Evolutionary conservation across 805 yeast genomes (phyloP).

Genomic region (Debaryomyces tyrocola): DNA sequence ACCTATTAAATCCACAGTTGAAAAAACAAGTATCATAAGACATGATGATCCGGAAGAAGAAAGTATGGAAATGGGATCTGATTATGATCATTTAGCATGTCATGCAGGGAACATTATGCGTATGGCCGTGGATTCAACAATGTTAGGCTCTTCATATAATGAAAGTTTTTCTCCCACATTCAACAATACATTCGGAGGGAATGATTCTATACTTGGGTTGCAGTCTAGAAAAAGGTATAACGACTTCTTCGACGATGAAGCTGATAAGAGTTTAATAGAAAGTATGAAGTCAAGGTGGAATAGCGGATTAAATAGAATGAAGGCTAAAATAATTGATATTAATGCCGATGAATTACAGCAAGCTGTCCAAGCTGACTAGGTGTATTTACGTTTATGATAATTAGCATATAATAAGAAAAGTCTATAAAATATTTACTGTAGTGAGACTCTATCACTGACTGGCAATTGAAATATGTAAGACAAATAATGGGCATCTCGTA

Average conservation of each 20-base stretch:
- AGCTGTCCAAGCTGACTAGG: slow-evolving; percentile 19
- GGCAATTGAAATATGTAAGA: slow-evolving; percentile 12
- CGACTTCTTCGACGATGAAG: slow-evolving; percentile 16
- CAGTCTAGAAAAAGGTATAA: slow-evolving; percentile 12
- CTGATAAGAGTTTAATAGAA: slow-evolving; percentile 21
- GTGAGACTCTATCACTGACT: not conserved
- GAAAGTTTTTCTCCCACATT: slow-evolving; percentile 37
- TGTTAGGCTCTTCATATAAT: slow-evolving; percentile 42
- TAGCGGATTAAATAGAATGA: slow-evolving; percentile 9
- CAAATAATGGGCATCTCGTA: slow-evolving; percentile 25
- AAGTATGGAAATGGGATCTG: slow-evolving; percentile 19
- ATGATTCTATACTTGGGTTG: slow-evolving; percentile 24
- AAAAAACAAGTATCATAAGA: not conserved
- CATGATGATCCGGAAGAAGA: slow-evolving; percentile 2
- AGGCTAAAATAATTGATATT: slow-evolving; percentile 31
- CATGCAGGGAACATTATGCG: slow-evolving; percentile 47
- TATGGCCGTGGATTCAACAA: slow-evolving; percentile 49
- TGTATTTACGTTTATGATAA: not conserved
- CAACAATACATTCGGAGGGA: slow-evolving; percentile 23
- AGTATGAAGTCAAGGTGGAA: slow-evolving; percentile 13
- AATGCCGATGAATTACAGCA: slow-evolving; percentile 37
- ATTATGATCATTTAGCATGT: slow-evolving; percentile 42
- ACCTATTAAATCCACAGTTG: not conserved
- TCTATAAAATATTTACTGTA: not conserved
- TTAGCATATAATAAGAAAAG: not conserved